phyloP scores from a whole-genome alignment of 805 yeast species.

The Candida suzukii region DNA sequence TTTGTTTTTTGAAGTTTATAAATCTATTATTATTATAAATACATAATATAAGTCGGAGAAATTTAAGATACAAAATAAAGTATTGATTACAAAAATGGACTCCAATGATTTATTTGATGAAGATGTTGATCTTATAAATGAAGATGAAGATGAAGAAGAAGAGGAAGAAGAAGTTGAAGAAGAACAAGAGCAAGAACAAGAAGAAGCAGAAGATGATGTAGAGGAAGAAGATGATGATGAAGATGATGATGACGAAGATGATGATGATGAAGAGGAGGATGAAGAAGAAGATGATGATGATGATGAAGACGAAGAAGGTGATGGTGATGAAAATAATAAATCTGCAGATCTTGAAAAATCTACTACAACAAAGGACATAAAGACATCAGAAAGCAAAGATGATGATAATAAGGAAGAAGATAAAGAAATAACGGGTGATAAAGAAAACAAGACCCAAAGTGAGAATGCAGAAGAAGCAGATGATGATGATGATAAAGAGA shows the following conservation, averaged over 20 bases:
- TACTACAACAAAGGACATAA: no score
- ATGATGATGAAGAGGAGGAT: conserved; percentile 9
- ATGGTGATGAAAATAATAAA: conserved; percentile 1
- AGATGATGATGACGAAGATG: conserved; percentile 21
- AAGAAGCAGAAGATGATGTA: conserved; percentile 17
- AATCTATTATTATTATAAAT: no score
- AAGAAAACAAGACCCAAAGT: no score
- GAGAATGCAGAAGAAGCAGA: conserved; percentile 4
- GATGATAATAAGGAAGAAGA: not conserved
- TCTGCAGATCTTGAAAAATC: no score
- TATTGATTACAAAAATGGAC: conserved; percentile 10
- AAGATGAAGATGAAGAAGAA: conserved; percentile 16
- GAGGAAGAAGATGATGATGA: conserved; percentile 23
- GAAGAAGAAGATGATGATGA: conserved; percentile 9
- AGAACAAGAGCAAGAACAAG: conserved; percentile 15
- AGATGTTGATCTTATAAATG: conserved; percentile 15
- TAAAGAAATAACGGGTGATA: not conserved
- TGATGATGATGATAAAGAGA: not conserved
- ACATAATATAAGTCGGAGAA: no score
- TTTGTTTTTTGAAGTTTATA: no score
- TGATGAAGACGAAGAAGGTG: not conserved
- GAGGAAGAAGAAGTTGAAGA: conserved; percentile 18
- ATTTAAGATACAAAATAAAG: no score
- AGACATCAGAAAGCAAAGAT: no score
- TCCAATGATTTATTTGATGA: conserved; percentile 20